phyloP scores from a whole-genome alignment of 2,329 filamentous ascomycete genomes.

The Akanthomyces muscarius region DNA sequence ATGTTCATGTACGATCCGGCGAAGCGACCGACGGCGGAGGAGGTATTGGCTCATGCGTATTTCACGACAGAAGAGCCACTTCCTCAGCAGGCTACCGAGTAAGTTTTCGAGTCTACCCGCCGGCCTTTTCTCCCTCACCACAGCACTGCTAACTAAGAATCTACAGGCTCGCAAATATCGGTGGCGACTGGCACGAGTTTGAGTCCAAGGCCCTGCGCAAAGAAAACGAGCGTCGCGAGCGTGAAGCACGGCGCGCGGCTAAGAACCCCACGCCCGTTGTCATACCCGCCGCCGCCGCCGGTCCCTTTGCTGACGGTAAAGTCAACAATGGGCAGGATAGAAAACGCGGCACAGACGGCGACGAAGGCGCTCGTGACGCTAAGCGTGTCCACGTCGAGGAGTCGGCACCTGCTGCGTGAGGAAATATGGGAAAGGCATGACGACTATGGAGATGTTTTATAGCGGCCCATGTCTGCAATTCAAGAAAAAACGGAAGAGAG shows the following conservation, averaged over 20 bases:
- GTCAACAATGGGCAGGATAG: slow-evolving; percentile 31
- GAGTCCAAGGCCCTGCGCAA: slow-evolving; percentile 92
- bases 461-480: background rate
- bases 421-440: background rate
- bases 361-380: slow-evolving; percentile 30
- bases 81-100: slow-evolving; percentile 76
- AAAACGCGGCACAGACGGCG: slow-evolving; percentile 35
- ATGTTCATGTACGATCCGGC: slow-evolving; percentile 91
- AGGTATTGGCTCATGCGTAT: slow-evolving; percentile 83
- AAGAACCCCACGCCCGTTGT: slow-evolving; percentile 24
- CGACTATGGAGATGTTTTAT: background rate
- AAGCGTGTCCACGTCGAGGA: slow-evolving; percentile 27
- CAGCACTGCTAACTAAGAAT: slow-evolving; percentile 27
- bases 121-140: background rate
- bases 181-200: slow-evolving; percentile 98
- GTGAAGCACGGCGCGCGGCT: slow-evolving; percentile 46
- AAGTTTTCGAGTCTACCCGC: slow-evolving; percentile 36
- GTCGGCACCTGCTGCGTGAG: background rate
- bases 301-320: slow-evolving; percentile 21
- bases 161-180: slow-evolving; percentile 66
- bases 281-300: slow-evolving; percentile 22
- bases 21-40: slow-evolving; percentile 75
- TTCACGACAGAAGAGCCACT: slow-evolving; percentile 78
- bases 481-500: background rate
- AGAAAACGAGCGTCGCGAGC: slow-evolving; percentile 70